Base-by-base conservation (phyloP, 2,329 filamentous ascomycete genomes). In the Pseudovirgaria hyperparasitica region DNA sequence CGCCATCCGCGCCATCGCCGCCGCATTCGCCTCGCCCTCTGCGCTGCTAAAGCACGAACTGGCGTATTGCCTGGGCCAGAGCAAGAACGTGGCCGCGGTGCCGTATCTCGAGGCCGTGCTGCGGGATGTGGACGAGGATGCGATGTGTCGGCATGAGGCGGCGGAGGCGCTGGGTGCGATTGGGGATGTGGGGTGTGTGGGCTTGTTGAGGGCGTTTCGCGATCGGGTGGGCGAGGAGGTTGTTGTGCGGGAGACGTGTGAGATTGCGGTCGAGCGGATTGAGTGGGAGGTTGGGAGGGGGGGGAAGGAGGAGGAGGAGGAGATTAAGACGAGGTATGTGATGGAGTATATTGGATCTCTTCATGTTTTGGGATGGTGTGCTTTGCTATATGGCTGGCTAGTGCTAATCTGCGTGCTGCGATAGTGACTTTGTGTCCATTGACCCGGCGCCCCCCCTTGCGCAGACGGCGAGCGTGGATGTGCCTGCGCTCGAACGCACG, bases 91-190 rank as follows among this genome's bases (percentile, higher is more conserved):
- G 26, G 75, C 75, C 23, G 80, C 86, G 1, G 70, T 85, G 7
- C 67, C 76, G 7, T 77, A 74, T 36, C 63, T 98, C 39, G 70
- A 76, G 31, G 57, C 65, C 9, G 82, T 92, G 9, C 63, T 96
- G 31, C 69, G 79, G 39, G 72, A 96, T 54, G 60, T 74, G 36
- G 50, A 72, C n/a, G 84, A 96, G 56, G 86, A 96, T 60, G 58
- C 80, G 19, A 98, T 98, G 86, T 92, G 84, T 55, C 70, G 90
- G 41, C 90, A 98, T 46, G 90, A 98, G 62, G 87, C 90, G 10
- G 90, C 87, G 3, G 90, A 98, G 63, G 90, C 90, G 3, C 66
- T 98, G 9, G 90, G 84, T 9, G 90, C 90, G 8, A 62, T 98
- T 34, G 84, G 82, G 4, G 75, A 87, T 48, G 58, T 64, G 16